Conservation (phyloP, 23 red algal species). For the Gracilaria gracilis region DNA sequence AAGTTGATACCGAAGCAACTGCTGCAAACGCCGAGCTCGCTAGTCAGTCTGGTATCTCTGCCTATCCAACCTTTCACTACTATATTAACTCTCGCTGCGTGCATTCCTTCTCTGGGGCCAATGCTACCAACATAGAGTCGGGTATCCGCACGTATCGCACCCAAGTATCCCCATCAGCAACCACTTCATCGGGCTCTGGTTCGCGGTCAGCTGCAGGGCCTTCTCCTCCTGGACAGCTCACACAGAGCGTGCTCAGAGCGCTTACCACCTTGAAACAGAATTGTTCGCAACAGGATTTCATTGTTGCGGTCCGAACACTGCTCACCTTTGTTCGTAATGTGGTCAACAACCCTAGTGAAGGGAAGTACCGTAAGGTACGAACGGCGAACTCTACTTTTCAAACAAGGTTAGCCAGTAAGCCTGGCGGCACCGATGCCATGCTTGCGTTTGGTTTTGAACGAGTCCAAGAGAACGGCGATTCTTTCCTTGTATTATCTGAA, state of each 20-base stretch:
- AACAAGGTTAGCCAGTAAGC: slow-evolving; percentile 51
- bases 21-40: slow-evolving; percentile 67
- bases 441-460: slow-evolving; percentile 76
- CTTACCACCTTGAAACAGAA: slow-evolving; percentile 54
- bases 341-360: slow-evolving; percentile 54
- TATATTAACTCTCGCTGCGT: slow-evolving; percentile 32
- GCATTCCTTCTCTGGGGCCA: slow-evolving; percentile 61
- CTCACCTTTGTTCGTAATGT: slow-evolving; percentile 82
- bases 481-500: slow-evolving; percentile 52
- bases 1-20: slow-evolving; percentile 69
- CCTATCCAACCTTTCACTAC: slow-evolving; percentile 75
- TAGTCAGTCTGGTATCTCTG: slow-evolving; percentile 31
- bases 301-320: slow-evolving; percentile 64
- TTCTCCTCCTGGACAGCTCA: slow-evolving; percentile 22
- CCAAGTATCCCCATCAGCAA: not conserved
- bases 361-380: slow-evolving; percentile 62
- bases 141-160: slow-evolving; percentile 50
- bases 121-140: slow-evolving; percentile 54
- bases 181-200: slow-evolving; percentile 8
- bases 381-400: slow-evolving; percentile 69
- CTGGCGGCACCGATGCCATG: slow-evolving; percentile 64
- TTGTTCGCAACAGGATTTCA: slow-evolving; percentile 53
- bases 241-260: slow-evolving; percentile 44
- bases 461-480: slow-evolving; percentile 58
- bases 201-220: slow-evolving; percentile 5